Evolutionary conservation across 371 early-diverging fungal species (phyloP).

Genomic region (Furculomyces boomerangus): DNA sequence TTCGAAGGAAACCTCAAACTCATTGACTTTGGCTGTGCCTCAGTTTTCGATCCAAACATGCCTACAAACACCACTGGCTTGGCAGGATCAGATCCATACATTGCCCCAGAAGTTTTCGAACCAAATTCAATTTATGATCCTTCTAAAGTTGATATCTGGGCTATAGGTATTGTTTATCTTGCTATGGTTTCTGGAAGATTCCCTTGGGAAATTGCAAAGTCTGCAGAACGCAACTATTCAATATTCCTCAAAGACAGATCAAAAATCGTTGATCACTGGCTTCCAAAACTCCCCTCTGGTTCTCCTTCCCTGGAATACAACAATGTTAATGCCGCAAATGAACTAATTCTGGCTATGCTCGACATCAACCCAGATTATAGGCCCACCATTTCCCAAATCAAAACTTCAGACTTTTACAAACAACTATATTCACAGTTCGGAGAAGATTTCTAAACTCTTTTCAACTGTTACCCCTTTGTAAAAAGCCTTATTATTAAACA

Average conservation of each 20-base stretch:
- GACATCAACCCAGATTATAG: slow-evolving; percentile 38
- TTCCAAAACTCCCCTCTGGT: slow-evolving; percentile 5
- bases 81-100: slow-evolving; percentile 39
- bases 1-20: slow-evolving; percentile 73
- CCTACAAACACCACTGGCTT: slow-evolving; percentile 29
- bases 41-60: slow-evolving; percentile 53
- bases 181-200: slow-evolving; percentile 58
- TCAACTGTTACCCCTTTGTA: not conserved
- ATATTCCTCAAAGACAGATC: slow-evolving; percentile 32
- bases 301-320: not conserved
- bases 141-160: slow-evolving; percentile 70
- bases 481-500: too few relatives aligned
- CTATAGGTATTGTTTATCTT: slow-evolving; percentile 59
- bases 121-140: slow-evolving; percentile 47
- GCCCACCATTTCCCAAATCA: slow-evolving; percentile 39
- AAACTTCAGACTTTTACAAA: slow-evolving; percentile 5
- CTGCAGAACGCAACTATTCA: slow-evolving; percentile 37
- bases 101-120: slow-evolving; percentile 38
- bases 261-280: slow-evolving; percentile 38
- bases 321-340: slow-evolving; percentile 21
- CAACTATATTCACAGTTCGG: not conserved
- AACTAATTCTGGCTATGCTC: slow-evolving; percentile 47
- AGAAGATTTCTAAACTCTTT: not conserved
- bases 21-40: slow-evolving; percentile 93
- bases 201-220: slow-evolving; percentile 59